Evolutionary conservation across 2,329 filamentous ascomycete genomes (phyloP), one percentile per base, ranked within the genome.

Genomic region (Colletotrichum filicis): DNA sequence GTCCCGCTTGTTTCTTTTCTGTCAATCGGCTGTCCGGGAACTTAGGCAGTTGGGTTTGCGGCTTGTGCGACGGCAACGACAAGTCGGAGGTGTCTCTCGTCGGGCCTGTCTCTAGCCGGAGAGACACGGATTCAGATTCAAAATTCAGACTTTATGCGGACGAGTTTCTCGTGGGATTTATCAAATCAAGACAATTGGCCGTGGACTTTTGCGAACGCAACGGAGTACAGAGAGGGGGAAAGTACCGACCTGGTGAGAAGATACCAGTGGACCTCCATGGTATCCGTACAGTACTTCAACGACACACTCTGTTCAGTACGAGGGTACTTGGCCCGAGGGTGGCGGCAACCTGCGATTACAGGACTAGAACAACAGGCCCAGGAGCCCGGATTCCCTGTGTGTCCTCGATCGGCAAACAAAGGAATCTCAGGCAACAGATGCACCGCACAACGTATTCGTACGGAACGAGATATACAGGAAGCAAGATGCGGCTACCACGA

Each of bases 21-120:
- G 22, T 56, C 19, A 26, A 73, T 32, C 52, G 24, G 19, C 28
- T 30, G 46, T 28, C 46, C 55, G 32, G 32, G 56, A 24, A 19
- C 46, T 53, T 11, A n/a, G 46, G 56, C 62, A 49, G 32, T 70
- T 46, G 32, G 46, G 24, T 7, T 19, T 14, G 46, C 19, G 55
- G 35, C 37, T 61, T 30, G 55, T 49, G 42, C 59, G 12, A 58
- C 49, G 30, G 66, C 35, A 58, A 62, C 64, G 68, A 63, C 69
- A 16, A 4, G 24, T 56, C 49, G 66, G 52, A 53, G n/a, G 42
- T 72, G 69, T 72, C 69, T 72, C 66, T 64, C 24, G 42, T 58
- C 69, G 69, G 66, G 55, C 37, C 14, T 72, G 69, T 64, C 59
- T 69, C 69, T 59, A 59, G 59, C 59, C 66, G 69, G 69, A 63